Percentiles rank a stretch among this genome's conserved stretches.
These are phyloP conservation scores for Phytophthora hybrid DNA, from an alignment of 352 stramenopile species.

Conservation along the genomic window DNA sequence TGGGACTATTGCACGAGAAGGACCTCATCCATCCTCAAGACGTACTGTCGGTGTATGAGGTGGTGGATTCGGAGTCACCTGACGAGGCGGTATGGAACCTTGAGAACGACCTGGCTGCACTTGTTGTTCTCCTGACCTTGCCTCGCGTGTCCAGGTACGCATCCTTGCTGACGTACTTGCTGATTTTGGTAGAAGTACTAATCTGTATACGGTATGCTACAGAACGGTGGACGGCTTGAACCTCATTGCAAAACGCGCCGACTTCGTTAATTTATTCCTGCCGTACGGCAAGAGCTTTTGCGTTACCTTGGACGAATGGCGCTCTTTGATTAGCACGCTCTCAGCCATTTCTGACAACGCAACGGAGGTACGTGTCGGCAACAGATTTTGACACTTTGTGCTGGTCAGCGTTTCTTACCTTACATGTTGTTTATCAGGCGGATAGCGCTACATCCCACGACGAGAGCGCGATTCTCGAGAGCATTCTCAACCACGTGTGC, in stretches of 20 bases:
- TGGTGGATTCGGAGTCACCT: constrained; percentile 2
- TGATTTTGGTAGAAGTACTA: background rate
- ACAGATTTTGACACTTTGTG: background rate
- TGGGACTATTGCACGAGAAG: constrained; percentile 65
- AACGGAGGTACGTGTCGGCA: constrained; percentile 40
- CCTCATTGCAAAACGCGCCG: constrained; percentile 57
- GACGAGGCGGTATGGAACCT: constrained; percentile 37
- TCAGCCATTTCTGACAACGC: constrained; percentile 52
- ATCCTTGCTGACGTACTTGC: constrained; percentile 1
- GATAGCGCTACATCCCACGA: constrained; percentile 21
- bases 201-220: constrained; percentile 26
- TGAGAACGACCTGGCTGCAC: constrained; percentile 65
- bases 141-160: constrained; percentile 62
- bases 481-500: constrained; percentile 75
- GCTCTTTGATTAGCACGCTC: constrained; percentile 73
- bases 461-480: constrained; percentile 62
- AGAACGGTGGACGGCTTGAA: constrained; percentile 63
- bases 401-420: constrained; percentile 8
- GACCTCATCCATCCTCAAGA: constrained; percentile 50
- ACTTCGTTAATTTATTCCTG: constrained; percentile 74
- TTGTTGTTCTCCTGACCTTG: constrained; percentile 74
- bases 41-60: constrained; percentile 47
- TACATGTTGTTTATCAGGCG: constrained; percentile 3
- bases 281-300: constrained; percentile 81
- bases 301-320: constrained; percentile 77